These are phyloP conservation scores for Leucogyrophana mollusca DNA, from an alignment of 768 basidiomycete species.

Conservation along the genomic window DNA sequence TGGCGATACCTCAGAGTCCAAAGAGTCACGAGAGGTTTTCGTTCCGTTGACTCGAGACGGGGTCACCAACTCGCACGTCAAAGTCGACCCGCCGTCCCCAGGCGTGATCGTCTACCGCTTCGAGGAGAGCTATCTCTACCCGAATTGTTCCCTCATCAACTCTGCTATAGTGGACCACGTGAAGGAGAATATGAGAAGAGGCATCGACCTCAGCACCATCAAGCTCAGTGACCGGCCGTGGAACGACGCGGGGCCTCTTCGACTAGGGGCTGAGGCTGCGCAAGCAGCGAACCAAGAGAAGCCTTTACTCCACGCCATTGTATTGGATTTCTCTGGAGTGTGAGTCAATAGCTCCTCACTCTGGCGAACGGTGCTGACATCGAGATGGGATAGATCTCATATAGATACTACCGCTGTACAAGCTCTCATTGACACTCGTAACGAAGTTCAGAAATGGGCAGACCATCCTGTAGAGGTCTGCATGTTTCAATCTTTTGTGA, in stretches of 20 bases:
- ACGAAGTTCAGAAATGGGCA: constrained; percentile 85
- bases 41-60: constrained; percentile 67
- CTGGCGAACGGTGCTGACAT: not conserved
- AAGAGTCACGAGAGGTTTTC: constrained; percentile 69
- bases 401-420: constrained; percentile 93
- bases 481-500: not conserved
- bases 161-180: constrained; percentile 78
- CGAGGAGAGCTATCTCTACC: constrained; percentile 88
- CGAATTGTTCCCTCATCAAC: constrained; percentile 71
- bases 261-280: constrained; percentile 44
- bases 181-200: constrained; percentile 72
- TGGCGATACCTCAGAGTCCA: constrained; percentile 32
- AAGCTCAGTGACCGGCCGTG: constrained; percentile 77
- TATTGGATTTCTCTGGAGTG: constrained; percentile 89
- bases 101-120: constrained; percentile 91
- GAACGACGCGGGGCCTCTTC: constrained; percentile 86
- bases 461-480: constrained; percentile 70
- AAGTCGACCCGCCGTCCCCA: constrained; percentile 74
- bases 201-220: constrained; percentile 67
- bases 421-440: constrained; percentile 84
- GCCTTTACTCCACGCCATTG: constrained; percentile 79
- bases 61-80: constrained; percentile 66
- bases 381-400: constrained; percentile 55
- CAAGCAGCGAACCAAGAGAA: constrained; percentile 49
- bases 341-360: constrained; percentile 33